Evolutionary conservation across 495 filamentous ascomycete species (phyloP), one percentile per base, ranked within the genome.

Genomic region (Penicillium canariense): DNA sequence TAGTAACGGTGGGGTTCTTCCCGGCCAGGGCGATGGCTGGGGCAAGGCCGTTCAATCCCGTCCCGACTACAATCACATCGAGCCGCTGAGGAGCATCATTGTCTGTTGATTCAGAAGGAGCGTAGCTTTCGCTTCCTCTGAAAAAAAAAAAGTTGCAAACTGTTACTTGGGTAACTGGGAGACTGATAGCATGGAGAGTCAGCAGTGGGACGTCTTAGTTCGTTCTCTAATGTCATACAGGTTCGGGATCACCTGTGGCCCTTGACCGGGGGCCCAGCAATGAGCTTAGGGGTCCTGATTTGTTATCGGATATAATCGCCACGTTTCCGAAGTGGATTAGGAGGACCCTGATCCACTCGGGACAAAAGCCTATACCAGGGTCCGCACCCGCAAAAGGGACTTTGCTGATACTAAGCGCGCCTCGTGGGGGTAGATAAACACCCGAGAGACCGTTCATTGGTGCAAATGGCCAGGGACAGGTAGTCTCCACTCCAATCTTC

Each of bases 1-100:
- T 36, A 5, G 52, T 55, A 11, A 55, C 45, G 2, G 14, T 31
- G 42, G 48, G 45, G 10, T 34, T 18, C 8, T 35, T 35, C n/a
- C 36, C 15, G 12, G 52, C 52, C 5, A 55, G 45, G 8, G 52
- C 43, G 26, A 54, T 54, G 23, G 49, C 49, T 11, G 49, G 18
- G 7, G 20, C 39, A 22, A 52, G 50, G 14, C 50, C 50, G 26
- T 17, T 28, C 14, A 52, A n/a, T 2, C 49, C 49, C 11, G 49
- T 39, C n/a, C 38, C 38, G n/a, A 52, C 28, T 5, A 44, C 26
- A 22, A 44, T 14, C 17, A 35, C 18, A 15, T 44, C 23, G 2
- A 45, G 26, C n/a, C n/a, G n/a, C n/a, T n/a, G n/a, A n/a, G n/a
- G n/a, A n/a, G n/a, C n/a, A n/a, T n/a, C n/a, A n/a, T n/a, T n/a